A percentile compares a stretch with the other conserved stretches of the same genome.
phyloP scores from a whole-genome alignment of 345 rosid genomes.

The Populus simonii region DNA sequence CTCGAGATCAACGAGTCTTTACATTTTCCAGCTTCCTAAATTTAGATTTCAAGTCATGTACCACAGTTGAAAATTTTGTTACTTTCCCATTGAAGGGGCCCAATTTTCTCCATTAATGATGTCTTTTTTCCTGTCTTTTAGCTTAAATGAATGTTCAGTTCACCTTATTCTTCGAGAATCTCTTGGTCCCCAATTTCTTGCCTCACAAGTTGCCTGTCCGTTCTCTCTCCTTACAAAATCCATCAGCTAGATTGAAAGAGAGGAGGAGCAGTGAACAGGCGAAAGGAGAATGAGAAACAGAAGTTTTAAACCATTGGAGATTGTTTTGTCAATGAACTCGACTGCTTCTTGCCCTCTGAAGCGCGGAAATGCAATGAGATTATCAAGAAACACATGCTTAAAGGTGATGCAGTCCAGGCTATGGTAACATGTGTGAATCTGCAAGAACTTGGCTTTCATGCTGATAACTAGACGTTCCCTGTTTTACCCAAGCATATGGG shows the following conservation, averaged over 20 bases:
- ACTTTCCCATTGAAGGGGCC: not conserved
- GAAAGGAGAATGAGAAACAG: not conserved
- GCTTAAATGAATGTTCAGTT: not conserved
- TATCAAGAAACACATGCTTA: conserved; percentile 3
- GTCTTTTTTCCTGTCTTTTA: not conserved
- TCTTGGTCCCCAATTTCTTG: not conserved
- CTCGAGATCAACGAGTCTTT: not conserved
- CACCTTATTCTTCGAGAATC: not conserved
- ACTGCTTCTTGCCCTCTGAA: not conserved
- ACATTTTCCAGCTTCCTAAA: not conserved
- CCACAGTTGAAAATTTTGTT: conserved; percentile 1
- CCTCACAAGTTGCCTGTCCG: not conserved
- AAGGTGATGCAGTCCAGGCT: conserved; percentile 9
- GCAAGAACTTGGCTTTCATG: conserved; percentile 5
- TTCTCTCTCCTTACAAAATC: not conserved
- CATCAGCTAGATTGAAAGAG: not conserved
- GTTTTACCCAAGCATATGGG: conserved; percentile 19
- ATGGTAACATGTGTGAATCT: conserved; percentile 6
- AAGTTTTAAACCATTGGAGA: not conserved
- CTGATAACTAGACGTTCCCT: conserved; percentile 16
- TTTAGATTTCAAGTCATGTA: conserved; percentile 1
- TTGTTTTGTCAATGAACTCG: not conserved
- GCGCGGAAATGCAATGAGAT: conserved; percentile 5
- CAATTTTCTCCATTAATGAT: not conserved
- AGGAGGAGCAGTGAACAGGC: not conserved